Percentiles rank a stretch among this genome's conserved stretches.
Evolutionary conservation across 2,329 filamentous ascomycete species (phyloP).

Genomic region (Monilinia fructicola): DNA sequence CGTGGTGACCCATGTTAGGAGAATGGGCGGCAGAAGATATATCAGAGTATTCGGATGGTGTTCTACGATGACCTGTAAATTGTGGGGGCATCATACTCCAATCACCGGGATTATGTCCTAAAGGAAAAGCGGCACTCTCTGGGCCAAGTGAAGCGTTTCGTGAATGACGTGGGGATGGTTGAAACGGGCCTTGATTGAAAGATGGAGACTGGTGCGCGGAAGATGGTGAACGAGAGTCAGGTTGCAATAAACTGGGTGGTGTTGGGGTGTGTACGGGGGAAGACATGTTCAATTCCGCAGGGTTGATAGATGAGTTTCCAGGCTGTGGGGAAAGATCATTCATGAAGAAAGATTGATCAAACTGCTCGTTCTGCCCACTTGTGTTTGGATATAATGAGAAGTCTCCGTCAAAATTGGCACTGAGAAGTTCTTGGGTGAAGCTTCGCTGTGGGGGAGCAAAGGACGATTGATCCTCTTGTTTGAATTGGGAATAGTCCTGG

Average conservation of each 20-base stretch:
- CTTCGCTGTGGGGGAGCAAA: slow-evolving; percentile 48
- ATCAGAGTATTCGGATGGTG: slow-evolving; percentile 89
- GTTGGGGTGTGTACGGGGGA: slow-evolving; percentile 41
- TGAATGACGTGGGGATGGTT: slow-evolving; percentile 39
- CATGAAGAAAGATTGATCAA: slow-evolving; percentile 62
- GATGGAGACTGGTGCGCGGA: slow-evolving; percentile 40
- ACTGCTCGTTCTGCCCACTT: slow-evolving; percentile 54
- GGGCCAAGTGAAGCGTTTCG: slow-evolving; percentile 40
- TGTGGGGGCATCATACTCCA: slow-evolving; percentile 57
- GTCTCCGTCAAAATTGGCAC: slow-evolving; percentile 56
- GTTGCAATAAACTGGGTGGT: slow-evolving; percentile 38
- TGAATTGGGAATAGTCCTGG: slow-evolving; percentile 40
- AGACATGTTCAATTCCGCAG: slow-evolving; percentile 51
- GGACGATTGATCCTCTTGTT: slow-evolving; percentile 37
- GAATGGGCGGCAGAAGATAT: slow-evolving; percentile 83
- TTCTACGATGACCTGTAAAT: slow-evolving; percentile 81
- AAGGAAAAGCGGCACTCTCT: slow-evolving; percentile 49
- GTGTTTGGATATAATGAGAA: slow-evolving; percentile 64
- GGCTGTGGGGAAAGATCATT: slow-evolving; percentile 47
- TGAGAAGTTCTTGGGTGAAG: slow-evolving; percentile 50
- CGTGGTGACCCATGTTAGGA: slow-evolving; percentile 74
- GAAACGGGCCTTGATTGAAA: slow-evolving; percentile 39
- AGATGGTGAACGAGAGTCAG: slow-evolving; percentile 39
- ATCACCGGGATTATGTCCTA: slow-evolving; percentile 51
- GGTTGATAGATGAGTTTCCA: slow-evolving; percentile 47